Base-by-base conservation (phyloP, 2,329 filamentous ascomycete species). In the Cercospora sp. region DNA sequence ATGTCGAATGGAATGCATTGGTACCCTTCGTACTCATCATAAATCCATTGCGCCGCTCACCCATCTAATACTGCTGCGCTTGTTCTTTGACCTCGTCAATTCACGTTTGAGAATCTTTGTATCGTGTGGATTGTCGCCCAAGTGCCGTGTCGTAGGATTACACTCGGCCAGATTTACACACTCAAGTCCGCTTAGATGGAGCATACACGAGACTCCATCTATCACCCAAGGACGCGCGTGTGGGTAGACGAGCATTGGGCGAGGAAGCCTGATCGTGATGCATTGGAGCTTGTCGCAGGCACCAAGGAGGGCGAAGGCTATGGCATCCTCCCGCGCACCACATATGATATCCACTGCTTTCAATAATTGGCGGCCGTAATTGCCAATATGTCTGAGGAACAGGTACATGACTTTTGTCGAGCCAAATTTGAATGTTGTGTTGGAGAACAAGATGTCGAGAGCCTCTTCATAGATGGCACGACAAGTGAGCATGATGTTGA, bases 401-500 rank as follows among this genome's bases (percentile, higher is more conserved):
- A 85, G 79, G 69, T 82, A 83, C 2, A 85, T 83, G 0, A 83
- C 69, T 8, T 77, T 77, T 2, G 80, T 78, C 0, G 85, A 80
- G 2, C 83, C 79, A n/a, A 80, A 79, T 0, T 81, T 77, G 78
- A 85, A 86, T 3, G 71, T 79, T 71, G 83, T 82, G 13, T 74
- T 73, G 3, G 78, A 76, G 75, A 84, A 87, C 3, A 86, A 78
- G 2, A 85, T 75, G 30, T 79, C 76, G 0, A 75, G 72, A 0
- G 81, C 81, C 77, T 85, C 84, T 18, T 75, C 62, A 70, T 82
- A 75, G 59, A 83, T 77, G 16, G 75, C 76, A 13, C 75, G 78
- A 72, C 80, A 84, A 20, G 82, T 81, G 2, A 73, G 71, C 4
- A 85, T 77, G 60, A 85, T 76, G 42, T 78, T 75, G 3, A 80